Conservation (phyloP, 768 basidiomycete genomes). For the Termitomyces sp. region DNA sequence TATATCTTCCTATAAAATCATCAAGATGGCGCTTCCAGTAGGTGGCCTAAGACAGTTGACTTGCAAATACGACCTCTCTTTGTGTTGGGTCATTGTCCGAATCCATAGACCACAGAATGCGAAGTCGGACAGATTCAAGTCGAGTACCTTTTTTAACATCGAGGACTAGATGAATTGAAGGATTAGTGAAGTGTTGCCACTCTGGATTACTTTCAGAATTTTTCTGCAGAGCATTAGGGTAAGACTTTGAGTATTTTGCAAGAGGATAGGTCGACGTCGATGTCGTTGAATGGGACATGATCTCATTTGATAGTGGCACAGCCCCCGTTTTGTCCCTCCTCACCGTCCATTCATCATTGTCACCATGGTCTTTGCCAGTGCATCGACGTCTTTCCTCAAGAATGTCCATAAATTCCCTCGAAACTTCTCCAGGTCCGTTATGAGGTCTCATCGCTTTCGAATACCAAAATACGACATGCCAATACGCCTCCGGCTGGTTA, state of each 20-base stretch:
- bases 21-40: conserved; percentile 2
- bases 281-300: conserved; percentile 51
- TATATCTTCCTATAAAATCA: conserved; percentile 58
- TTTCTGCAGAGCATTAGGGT: conserved; percentile 28
- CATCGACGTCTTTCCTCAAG: conserved; percentile 11
- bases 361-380: conserved; percentile 7
- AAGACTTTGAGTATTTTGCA: conserved; percentile 64
- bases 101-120: conserved; percentile 57
- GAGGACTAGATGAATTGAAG: conserved; percentile 54
- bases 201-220: conserved; percentile 32
- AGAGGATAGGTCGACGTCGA: conserved; percentile 52
- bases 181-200: conserved; percentile 80
- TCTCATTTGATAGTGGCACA: conserved; percentile 2
- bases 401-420: conserved; percentile 30
- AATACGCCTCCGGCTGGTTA: conserved; percentile 66
- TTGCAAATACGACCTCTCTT: conserved; percentile 62
- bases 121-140: conserved; percentile 59
- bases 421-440: conserved; percentile 49
- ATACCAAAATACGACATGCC: conserved; percentile 68
- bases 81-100: conserved; percentile 31
- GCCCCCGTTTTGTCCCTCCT: conserved; percentile 4
- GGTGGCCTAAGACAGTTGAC: conserved; percentile 20
- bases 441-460: conserved; percentile 63
- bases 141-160: conserved; percentile 51
- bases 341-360: too few relatives aligned